Evolutionary conservation across 2,329 filamentous ascomycete genomes (phyloP).

Genomic region (Diplocarpon rosae): DNA sequence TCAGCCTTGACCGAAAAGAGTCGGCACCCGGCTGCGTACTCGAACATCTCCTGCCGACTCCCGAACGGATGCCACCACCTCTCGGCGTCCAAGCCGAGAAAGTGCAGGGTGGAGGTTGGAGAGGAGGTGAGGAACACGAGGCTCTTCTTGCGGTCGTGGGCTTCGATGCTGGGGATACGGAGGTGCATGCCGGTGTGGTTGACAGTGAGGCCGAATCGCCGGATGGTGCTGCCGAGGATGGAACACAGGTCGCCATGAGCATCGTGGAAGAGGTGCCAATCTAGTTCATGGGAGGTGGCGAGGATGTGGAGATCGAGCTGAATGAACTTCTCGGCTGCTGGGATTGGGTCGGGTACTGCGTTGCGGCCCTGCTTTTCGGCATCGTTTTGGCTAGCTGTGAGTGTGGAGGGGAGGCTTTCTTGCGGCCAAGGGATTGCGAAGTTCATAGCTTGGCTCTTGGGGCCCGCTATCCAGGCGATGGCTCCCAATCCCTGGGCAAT

Average conservation of each 20-base stretch:
- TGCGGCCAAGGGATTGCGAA: slow-evolving; percentile 47
- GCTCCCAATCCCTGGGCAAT: slow-evolving; percentile 38
- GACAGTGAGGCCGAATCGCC: slow-evolving; percentile 53
- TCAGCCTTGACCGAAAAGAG: slow-evolving; percentile 41
- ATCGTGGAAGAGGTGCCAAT: slow-evolving; percentile 58
- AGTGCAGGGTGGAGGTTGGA: slow-evolving; percentile 43
- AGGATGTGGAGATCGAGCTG: slow-evolving; percentile 61
- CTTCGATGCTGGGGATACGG: slow-evolving; percentile 58
- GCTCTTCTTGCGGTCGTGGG: slow-evolving; percentile 38
- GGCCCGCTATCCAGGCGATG: slow-evolving; percentile 26
- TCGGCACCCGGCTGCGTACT: slow-evolving; percentile 46
- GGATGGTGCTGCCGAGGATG: slow-evolving; percentile 51
- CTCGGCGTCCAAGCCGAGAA: slow-evolving; percentile 47
- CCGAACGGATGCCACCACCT: slow-evolving; percentile 46
- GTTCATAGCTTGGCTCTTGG: slow-evolving; percentile 29
- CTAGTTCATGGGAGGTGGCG: slow-evolving; percentile 30
- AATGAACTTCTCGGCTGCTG: slow-evolving; percentile 31
- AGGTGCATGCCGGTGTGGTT: slow-evolving; percentile 54
- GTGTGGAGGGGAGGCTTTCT: neutral
- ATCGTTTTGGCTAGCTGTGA: too few relatives aligned
- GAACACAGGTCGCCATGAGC: slow-evolving; percentile 65
- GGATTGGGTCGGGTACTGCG: too few relatives aligned
- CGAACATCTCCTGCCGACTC: slow-evolving; percentile 44
- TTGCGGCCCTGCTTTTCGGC: too few relatives aligned
- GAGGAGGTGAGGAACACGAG: slow-evolving; percentile 50